phyloP scores from a whole-genome alignment of 2,329 filamentous ascomycete species.

The Fusarium floridanum region DNA sequence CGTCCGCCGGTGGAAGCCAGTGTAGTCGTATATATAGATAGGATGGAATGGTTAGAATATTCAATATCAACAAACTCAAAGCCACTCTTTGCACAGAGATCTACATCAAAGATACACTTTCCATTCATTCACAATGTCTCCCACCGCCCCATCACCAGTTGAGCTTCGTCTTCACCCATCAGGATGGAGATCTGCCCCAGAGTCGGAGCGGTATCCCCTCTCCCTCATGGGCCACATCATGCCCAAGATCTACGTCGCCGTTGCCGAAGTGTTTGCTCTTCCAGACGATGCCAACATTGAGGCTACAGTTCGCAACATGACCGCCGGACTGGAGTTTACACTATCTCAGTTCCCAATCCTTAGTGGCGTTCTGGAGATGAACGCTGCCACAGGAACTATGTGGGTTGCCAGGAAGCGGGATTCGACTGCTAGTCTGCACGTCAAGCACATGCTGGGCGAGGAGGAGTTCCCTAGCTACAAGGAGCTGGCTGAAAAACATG shows the following conservation, averaged over 20 bases:
- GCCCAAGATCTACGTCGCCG: constrained; percentile 33
- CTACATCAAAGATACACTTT: neutral
- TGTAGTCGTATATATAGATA: neutral
- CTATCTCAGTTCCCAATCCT: constrained; percentile 21
- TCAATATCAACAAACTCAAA: neutral
- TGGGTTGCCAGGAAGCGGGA: neutral
- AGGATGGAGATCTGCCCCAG: neutral
- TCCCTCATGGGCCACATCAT: constrained; percentile 30
- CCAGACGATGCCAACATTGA: neutral
- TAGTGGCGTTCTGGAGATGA: neutral
- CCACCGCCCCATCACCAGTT: neutral
- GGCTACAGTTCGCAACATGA: constrained; percentile 4
- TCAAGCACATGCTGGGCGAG: neutral
- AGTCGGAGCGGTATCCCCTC: neutral
- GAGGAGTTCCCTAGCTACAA: neutral
- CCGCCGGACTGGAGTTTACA: constrained; percentile 12
- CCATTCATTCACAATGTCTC: neutral
- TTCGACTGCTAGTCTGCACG: neutral
- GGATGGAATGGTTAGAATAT: neutral
- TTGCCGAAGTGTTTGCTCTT: constrained; percentile 26
- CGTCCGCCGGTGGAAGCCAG: neutral
- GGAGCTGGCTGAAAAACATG: neutral
- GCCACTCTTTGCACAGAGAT: neutral
- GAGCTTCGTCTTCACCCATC: neutral
- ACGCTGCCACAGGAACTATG: neutral